Evolutionary conservation across 2,329 filamentous ascomycete species (phyloP), one percentile per base, ranked within the genome.

Genomic region (Colletotrichum sp.): DNA sequence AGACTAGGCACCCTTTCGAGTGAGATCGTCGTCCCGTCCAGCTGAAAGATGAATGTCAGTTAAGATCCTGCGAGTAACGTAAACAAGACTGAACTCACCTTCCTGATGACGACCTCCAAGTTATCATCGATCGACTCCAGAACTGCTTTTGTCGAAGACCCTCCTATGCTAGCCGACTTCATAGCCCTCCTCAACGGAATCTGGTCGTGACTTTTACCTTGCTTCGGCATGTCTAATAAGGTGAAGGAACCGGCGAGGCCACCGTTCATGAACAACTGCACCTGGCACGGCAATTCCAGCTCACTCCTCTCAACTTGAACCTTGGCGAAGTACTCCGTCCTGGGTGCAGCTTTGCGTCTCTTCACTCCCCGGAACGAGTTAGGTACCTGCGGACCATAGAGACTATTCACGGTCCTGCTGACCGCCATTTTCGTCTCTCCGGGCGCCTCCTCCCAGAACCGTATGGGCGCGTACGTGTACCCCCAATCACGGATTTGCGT

Each of bases 401-500:
- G 82, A 1, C 83, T 87, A 73, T 91, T 87, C 15, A 94, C 89
- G 6, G 92, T 89, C 1, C 84, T 87, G 73, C 90, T 87, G 15
- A 94, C 89, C 8, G 92, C 89, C 1, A 91, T 88, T 48, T 91
- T 89, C 60, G 95, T 82, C 78, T 92, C 87, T 74, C 91, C 87
- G 2, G 90, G 84, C 5, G 88, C 88, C 83, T 92, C 91, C 32
- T 86, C 88, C 77, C 91, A 90, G 79, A 84, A 82, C 72, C 81
- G 75, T 32, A 88, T 81, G 74, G 86, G 85, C 3, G 82, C 82
- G 77, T 87, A 87, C 6, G 83, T 86, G 79, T 88, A 87, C 24
- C 86, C 86, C 71, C 87, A 85, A 9, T 79, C 26, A 15, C 64
- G 69, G 71, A 86, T 82, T 72, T 79, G 82, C 65, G 78, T 75